Conservation (phyloP, 129 eudicot species). For the Rutidosis leptorrhynchoides region DNA sequence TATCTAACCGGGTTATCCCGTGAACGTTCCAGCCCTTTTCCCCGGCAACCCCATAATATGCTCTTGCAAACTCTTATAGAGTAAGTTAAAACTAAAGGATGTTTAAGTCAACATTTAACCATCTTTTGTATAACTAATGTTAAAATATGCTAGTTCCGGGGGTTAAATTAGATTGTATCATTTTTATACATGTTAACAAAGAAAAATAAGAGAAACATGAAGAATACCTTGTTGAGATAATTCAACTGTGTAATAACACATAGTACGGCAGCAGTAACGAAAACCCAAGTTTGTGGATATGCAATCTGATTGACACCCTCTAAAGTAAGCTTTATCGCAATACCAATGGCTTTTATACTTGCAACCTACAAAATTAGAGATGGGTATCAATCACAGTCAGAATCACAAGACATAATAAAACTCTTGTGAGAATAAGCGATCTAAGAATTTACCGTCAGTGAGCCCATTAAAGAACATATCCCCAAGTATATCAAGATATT, state of each 20-base stretch:
- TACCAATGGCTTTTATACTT: conserved; percentile 86
- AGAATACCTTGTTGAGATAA: conserved; percentile 77
- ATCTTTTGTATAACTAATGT: background rate
- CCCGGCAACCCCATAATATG: too few relatives aligned
- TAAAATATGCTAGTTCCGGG: background rate
- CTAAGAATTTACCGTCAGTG: conserved; percentile 55
- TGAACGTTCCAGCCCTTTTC: too few relatives aligned
- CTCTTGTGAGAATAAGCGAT: background rate
- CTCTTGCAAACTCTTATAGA: too few relatives aligned
- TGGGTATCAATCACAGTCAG: background rate
- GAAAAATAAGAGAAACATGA: background rate
- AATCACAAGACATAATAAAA: background rate
- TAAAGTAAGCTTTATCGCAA: conserved; percentile 79
- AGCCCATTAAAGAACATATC: conserved; percentile 87
- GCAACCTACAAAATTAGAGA: conserved; percentile 51
- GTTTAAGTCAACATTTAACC: background rate
- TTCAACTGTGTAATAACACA: conserved; percentile 82
- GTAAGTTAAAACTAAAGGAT: background rate
- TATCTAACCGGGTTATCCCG: too few relatives aligned
- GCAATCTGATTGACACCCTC: conserved; percentile 72
- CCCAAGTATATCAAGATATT: conserved; percentile 83
- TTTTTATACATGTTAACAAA: background rate
- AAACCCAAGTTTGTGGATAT: conserved; percentile 89
- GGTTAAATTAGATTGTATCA: background rate
- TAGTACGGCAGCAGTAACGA: conserved; percentile 59